These are phyloP conservation scores for Saitozyma podzolica DNA, from an alignment of 768 basidiomycete genomes.

Conservation along the genomic window DNA sequence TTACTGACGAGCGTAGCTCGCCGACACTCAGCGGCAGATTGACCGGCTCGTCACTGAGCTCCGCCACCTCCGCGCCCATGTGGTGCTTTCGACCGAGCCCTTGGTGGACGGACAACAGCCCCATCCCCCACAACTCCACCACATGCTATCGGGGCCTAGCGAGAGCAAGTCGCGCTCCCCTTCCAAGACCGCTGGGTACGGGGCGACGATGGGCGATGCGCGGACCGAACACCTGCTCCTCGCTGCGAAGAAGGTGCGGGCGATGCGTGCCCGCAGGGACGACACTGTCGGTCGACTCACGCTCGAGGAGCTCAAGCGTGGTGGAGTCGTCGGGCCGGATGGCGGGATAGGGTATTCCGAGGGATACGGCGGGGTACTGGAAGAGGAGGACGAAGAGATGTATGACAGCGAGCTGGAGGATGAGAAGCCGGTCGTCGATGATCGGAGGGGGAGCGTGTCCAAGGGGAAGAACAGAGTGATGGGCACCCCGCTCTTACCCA, in stretches of 20 bases:
- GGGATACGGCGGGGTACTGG: slow-evolving; percentile 32
- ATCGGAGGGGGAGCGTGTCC: slow-evolving; percentile 15
- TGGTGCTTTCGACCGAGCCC: slow-evolving; percentile 23
- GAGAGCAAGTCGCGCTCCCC: slow-evolving; percentile 23
- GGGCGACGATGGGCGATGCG: slow-evolving; percentile 43
- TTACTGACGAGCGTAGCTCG: slow-evolving; percentile 29
- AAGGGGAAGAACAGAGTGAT: slow-evolving; percentile 21
- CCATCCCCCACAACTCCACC: not conserved
- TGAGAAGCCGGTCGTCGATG: slow-evolving; percentile 4
- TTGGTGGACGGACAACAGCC: not conserved
- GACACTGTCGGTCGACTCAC: slow-evolving; percentile 34
- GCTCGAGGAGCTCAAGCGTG: slow-evolving; percentile 35
- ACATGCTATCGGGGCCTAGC: not conserved
- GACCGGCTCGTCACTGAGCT: slow-evolving; percentile 46
- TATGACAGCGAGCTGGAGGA: slow-evolving; percentile 29
- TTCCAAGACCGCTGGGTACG: slow-evolving; percentile 1
- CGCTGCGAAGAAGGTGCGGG: slow-evolving; percentile 38
- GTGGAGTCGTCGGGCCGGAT: slow-evolving; percentile 43
- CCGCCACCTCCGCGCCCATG: slow-evolving; percentile 38
- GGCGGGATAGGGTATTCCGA: slow-evolving; percentile 47
- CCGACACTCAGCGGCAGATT: slow-evolving; percentile 46
- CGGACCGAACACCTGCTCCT: slow-evolving; percentile 44
- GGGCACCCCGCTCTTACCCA: slow-evolving; percentile 23
- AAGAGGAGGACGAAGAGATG: slow-evolving; percentile 26
- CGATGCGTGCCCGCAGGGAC: slow-evolving; percentile 19